phyloP scores from a whole-genome alignment of 148 eudicot species.

The Vaccinium darrowii region DNA sequence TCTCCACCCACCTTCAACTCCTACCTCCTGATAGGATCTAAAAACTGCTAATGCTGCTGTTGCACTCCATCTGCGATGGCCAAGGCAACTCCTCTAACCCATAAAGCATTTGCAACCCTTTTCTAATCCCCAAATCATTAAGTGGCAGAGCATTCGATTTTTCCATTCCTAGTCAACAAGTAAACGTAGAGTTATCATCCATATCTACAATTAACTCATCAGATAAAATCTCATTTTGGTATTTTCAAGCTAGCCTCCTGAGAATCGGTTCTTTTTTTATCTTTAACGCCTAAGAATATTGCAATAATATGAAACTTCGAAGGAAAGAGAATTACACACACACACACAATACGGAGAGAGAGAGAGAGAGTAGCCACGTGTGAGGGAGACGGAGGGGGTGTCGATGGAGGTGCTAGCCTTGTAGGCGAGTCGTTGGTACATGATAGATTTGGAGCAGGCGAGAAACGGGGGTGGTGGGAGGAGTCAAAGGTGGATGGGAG shows the following conservation, averaged over 20 bases:
- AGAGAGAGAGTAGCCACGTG: neutral
- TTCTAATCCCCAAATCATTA: slow-evolving; percentile 51
- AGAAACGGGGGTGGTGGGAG: slow-evolving; percentile 49
- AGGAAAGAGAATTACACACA: no score
- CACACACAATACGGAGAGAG: no score
- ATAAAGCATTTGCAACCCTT: slow-evolving; percentile 48
- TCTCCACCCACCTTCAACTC: no score
- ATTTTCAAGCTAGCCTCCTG: slow-evolving; percentile 47
- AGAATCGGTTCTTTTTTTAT: neutral
- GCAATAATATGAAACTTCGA: no score
- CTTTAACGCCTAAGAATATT: no score
- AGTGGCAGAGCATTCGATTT: slow-evolving; percentile 58
- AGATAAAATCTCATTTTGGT: slow-evolving; percentile 44
- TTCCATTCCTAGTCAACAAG: slow-evolving; percentile 64
- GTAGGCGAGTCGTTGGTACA: slow-evolving; percentile 60
- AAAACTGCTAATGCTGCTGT: slow-evolving; percentile 36
- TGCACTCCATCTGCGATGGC: slow-evolving; percentile 53
- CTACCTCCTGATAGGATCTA: slow-evolving; percentile 37
- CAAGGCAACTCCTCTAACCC: slow-evolving; percentile 49
- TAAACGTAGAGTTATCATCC: slow-evolving; percentile 59
- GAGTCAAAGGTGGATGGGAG: slow-evolving; percentile 44
- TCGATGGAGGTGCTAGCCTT: slow-evolving; percentile 55
- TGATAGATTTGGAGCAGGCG: slow-evolving; percentile 47
- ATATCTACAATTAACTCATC: slow-evolving; percentile 35
- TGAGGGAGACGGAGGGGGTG: slow-evolving; percentile 45